Conservation (phyloP, 2,329 filamentous ascomycete species). For the Triangularia setosa region DNA sequence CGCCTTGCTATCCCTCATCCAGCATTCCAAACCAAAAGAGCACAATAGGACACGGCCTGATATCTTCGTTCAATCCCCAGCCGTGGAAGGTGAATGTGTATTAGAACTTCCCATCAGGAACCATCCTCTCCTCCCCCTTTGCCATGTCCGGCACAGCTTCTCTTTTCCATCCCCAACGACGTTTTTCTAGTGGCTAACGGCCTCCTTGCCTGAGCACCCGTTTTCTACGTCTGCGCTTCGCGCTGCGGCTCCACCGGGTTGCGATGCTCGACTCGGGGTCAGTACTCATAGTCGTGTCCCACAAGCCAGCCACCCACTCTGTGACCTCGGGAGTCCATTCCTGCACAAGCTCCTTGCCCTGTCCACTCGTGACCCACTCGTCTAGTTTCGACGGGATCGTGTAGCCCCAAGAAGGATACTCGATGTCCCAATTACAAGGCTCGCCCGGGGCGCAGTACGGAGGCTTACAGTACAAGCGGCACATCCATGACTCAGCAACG, state of each 20-base stretch:
- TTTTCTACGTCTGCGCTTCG: constrained; percentile 47
- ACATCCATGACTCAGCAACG: constrained; percentile 50
- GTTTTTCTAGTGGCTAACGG: constrained; percentile 17
- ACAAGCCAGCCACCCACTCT: constrained; percentile 46
- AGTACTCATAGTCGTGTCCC: constrained; percentile 43
- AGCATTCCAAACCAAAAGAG: not conserved
- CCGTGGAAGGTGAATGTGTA: not conserved
- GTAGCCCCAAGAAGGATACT: constrained; percentile 58
- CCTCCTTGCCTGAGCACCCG: constrained; percentile 48
- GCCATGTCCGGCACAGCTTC: not conserved
- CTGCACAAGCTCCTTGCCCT: constrained; percentile 39
- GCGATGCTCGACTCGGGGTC: constrained; percentile 44
- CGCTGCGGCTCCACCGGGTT: constrained; percentile 41
- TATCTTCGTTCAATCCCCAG: not conserved
- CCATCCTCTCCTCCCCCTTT: not conserved
- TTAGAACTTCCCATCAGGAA: not conserved
- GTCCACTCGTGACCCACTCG: constrained; percentile 55
- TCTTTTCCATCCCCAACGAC: not conserved
- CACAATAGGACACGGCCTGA: not conserved
- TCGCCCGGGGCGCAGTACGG: constrained; percentile 42
- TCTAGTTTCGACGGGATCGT: constrained; percentile 60
- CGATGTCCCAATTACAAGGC: constrained; percentile 52
- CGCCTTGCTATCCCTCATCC: constrained; percentile 2
- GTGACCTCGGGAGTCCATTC: constrained; percentile 40
- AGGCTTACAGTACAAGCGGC: constrained; percentile 51